Conservation (phyloP, 768 basidiomycete species). For the Lyophyllum shimeji region DNA sequence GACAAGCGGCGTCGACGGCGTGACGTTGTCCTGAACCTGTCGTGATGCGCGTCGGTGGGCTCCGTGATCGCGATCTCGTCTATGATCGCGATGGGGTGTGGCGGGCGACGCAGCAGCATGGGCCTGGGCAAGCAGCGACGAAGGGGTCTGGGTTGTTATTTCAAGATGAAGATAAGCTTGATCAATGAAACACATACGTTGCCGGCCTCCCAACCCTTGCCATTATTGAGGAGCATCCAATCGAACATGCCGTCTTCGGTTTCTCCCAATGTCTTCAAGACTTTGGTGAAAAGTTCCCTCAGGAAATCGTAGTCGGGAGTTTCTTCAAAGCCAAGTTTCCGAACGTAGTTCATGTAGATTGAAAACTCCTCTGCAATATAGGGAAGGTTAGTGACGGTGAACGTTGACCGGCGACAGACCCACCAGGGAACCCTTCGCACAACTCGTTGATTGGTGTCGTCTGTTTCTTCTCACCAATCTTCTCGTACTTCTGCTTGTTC, state of each 20-base stretch:
- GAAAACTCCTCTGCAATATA: constrained; percentile 81
- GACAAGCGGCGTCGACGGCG: constrained; percentile 59
- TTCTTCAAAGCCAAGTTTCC: constrained; percentile 97
- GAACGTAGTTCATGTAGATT: constrained; percentile 99
- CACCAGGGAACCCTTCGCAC: constrained; percentile 96
- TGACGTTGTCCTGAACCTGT: constrained; percentile 53
- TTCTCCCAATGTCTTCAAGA: constrained; percentile 85
- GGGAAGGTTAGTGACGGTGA: neutral
- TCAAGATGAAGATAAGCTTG: constrained; percentile 8
- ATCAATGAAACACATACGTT: constrained; percentile 54
- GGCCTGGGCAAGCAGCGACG: constrained; percentile 44
- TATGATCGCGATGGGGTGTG: constrained; percentile 57
- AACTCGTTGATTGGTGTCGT: constrained; percentile 88
- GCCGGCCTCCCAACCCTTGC: constrained; percentile 94
- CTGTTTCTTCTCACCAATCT: constrained; percentile 99
- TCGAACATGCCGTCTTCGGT: constrained; percentile 91
- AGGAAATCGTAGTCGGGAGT: constrained; percentile 98
- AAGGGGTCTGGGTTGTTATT: constrained; percentile 35
- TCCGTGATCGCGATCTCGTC: constrained; percentile 55
- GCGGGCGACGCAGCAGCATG: constrained; percentile 55
- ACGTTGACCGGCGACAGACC: constrained; percentile 22
- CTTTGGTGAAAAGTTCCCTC: constrained; percentile 89
- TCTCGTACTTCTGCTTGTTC: constrained; percentile 99
- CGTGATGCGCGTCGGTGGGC: constrained; percentile 51
- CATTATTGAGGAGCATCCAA: constrained; percentile 93